phyloP scores from a whole-genome alignment of 2,329 filamentous ascomycete species.

The Parastagonospora avenae region DNA sequence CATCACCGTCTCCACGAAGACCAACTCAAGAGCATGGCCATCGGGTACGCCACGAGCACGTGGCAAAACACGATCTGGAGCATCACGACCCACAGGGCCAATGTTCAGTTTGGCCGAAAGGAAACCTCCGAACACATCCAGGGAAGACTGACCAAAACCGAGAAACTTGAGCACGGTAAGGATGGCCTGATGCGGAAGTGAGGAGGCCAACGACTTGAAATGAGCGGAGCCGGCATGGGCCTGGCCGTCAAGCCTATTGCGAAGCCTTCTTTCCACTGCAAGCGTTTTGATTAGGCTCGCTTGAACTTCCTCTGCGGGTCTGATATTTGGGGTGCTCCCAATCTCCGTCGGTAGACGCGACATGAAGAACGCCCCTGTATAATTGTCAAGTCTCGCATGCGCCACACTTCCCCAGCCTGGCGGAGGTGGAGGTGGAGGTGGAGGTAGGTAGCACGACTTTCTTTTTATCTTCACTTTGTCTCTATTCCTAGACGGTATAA shows the following conservation, averaged over 20 bases:
- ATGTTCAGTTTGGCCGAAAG: conserved; percentile 31
- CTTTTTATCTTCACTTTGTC: not conserved
- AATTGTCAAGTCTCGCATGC: conserved; percentile 18
- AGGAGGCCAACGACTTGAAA: conserved; percentile 60
- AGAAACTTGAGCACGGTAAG: conserved; percentile 63
- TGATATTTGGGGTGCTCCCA: conserved; percentile 12
- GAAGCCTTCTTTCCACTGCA: conserved; percentile 26
- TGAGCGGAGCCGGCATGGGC: conserved; percentile 12
- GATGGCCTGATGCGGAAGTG: conserved; percentile 65
- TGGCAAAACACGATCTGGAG: conserved; percentile 18
- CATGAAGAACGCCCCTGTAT: conserved; percentile 31
- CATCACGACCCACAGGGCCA: conserved; percentile 23
- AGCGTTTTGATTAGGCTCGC: conserved; percentile 32
- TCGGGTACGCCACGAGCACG: conserved; percentile 28
- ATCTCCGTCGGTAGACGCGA: conserved; percentile 24
- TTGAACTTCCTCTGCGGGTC: conserved; percentile 15
- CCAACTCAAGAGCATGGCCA: conserved; percentile 25
- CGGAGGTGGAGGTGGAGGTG: conserved; percentile 6
- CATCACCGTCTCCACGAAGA: conserved; percentile 35
- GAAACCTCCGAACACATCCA: conserved; percentile 64
- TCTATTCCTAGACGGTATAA: not conserved
- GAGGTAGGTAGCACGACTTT: not conserved
- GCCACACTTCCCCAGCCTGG: conserved; percentile 8
- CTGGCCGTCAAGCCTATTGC: conserved; percentile 22
- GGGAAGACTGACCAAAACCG: conserved; percentile 61